Percentiles rank a stretch among this genome's conserved stretches.
Conservation (phyloP, 176 grass and related monocot species). For the Zizania latifolia region DNA sequence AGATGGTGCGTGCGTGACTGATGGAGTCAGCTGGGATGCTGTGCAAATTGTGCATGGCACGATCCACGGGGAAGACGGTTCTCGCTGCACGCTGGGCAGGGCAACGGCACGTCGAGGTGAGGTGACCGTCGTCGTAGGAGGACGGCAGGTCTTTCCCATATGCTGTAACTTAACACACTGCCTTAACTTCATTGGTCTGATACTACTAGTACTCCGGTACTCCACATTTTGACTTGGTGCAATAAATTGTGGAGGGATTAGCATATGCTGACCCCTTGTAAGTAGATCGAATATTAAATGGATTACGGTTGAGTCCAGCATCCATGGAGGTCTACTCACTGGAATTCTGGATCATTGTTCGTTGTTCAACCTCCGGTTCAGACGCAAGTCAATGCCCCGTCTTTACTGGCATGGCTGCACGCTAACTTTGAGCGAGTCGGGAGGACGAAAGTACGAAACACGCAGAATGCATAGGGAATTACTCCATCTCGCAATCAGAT, state of each 20-base stretch:
- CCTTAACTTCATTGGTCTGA: neutral
- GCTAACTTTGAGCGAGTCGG: slow-evolving; percentile 7
- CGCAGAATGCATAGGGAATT: neutral
- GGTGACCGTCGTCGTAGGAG: neutral
- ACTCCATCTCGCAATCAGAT: neutral
- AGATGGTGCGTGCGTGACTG: neutral
- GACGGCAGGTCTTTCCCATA: neutral
- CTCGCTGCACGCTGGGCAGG: neutral
- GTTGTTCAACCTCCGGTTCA: neutral
- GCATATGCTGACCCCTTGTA: slow-evolving; percentile 3
- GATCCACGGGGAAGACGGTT: neutral
- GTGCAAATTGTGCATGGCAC: neutral
- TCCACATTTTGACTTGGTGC: neutral
- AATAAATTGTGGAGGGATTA: neutral
- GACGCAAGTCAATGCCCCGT: slow-evolving; percentile 28
- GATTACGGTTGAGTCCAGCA: neutral
- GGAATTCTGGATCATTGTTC: neutral
- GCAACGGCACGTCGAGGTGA: neutral
- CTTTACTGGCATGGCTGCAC: neutral
- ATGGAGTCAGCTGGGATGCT: neutral
- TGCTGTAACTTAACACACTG: neutral
- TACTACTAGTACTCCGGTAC: neutral
- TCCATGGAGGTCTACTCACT: neutral
- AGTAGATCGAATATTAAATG: neutral
- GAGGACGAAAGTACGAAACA: neutral